Percentiles rank a stretch among this genome's conserved stretches.
Evolutionary conservation across 2,329 filamentous ascomycete species (phyloP).

Genomic region (Ophiostoma novo-ulmi): DNA sequence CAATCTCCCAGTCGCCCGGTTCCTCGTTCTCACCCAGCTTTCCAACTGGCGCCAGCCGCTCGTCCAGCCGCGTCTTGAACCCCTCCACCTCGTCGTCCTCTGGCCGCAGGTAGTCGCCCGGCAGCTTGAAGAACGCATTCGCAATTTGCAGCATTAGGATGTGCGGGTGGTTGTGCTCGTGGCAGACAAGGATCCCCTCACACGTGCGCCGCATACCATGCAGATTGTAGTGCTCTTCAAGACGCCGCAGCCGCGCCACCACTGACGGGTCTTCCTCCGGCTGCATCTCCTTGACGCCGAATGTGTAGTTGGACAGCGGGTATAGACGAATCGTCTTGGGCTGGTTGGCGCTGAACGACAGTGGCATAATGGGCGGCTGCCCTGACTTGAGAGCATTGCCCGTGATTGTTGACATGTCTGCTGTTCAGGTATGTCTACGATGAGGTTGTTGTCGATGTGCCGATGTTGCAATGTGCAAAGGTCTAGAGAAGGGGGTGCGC

Average conservation of each 20-base stretch:
- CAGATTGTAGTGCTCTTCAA: slow-evolving; percentile 89
- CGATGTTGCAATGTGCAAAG: neutral
- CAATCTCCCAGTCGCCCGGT: slow-evolving; percentile 82
- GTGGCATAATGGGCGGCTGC: slow-evolving; percentile 70
- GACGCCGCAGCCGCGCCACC: slow-evolving; percentile 79
- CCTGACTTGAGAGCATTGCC: slow-evolving; percentile 68
- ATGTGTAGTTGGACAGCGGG: slow-evolving; percentile 96
- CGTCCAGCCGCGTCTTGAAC: slow-evolving; percentile 91
- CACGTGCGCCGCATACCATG: slow-evolving; percentile 97
- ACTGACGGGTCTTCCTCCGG: slow-evolving; percentile 97
- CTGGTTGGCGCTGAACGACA: slow-evolving; percentile 83
- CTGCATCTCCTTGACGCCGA: slow-evolving; percentile 96
- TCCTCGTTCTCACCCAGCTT: slow-evolving; percentile 80
- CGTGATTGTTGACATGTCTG: slow-evolving; percentile 78
- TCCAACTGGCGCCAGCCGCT: slow-evolving; percentile 87
- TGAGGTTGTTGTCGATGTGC: neutral
- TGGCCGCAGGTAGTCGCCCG: slow-evolving; percentile 85
- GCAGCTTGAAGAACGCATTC: slow-evolving; percentile 98
- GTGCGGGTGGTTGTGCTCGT: slow-evolving; percentile 98
- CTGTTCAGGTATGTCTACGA: neutral
- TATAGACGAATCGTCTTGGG: slow-evolving; percentile 85
- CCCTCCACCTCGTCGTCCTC: slow-evolving; percentile 88
- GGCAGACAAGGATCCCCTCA: slow-evolving; percentile 94
- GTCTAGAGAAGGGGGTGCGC: neutral
- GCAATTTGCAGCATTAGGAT: slow-evolving; percentile 99